Conservation (phyloP, 768 basidiomycete genomes). For the Favolaschia claudopus region DNA sequence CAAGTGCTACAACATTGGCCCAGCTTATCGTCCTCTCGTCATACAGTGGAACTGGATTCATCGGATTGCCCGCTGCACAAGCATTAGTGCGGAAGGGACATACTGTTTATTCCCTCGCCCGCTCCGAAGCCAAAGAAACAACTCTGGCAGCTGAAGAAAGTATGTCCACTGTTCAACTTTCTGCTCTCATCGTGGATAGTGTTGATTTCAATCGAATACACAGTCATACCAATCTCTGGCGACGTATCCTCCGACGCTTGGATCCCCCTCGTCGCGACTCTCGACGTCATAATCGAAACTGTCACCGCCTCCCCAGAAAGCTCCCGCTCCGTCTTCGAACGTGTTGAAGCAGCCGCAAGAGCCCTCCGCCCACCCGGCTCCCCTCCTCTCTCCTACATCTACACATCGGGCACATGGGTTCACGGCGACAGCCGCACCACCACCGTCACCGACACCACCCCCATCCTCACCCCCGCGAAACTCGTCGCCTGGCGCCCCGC, state of each 20-base stretch:
- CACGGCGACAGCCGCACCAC: slow-evolving; percentile 45
- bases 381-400: slow-evolving; percentile 52
- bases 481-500: slow-evolving; percentile 43
- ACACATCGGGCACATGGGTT: slow-evolving; percentile 55
- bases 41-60: slow-evolving; percentile 52
- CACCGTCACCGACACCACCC: slow-evolving; percentile 43
- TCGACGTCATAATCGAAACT: slow-evolving; percentile 46
- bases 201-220: not conserved
- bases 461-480: slow-evolving; percentile 32
- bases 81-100: slow-evolving; percentile 55
- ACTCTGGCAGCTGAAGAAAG: slow-evolving; percentile 50
- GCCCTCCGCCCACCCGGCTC: slow-evolving; percentile 36
- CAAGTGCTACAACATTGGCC: not conserved
- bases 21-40: not conserved
- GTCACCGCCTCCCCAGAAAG: slow-evolving; percentile 33
- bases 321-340: slow-evolving; percentile 32
- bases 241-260: slow-evolving; percentile 32
- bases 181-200: not conserved
- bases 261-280: slow-evolving; percentile 33
- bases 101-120: slow-evolving; percentile 52
- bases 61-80: slow-evolving; percentile 51
- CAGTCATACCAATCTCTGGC: slow-evolving; percentile 48
- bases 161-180: slow-evolving; percentile 24
- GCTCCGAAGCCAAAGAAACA: slow-evolving; percentile 43
- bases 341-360: slow-evolving; percentile 32